Percentiles rank a stretch among this genome's conserved stretches.
Evolutionary conservation across 768 basidiomycete genomes (phyloP).

Genomic region (Leccinum obscurum): DNA sequence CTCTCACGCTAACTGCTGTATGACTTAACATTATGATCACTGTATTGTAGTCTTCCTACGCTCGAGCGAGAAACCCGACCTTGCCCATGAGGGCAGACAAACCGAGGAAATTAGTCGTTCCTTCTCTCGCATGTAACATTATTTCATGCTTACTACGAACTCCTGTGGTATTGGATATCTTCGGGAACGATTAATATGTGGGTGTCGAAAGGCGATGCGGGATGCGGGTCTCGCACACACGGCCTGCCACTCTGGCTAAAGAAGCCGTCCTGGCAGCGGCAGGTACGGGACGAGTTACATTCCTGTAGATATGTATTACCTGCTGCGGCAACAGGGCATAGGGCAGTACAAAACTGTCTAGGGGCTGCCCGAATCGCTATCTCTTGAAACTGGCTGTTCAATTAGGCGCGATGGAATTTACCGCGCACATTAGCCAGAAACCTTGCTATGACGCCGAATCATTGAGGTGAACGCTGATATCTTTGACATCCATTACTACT

Average conservation of each 20-base stretch:
- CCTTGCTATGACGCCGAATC: not conserved
- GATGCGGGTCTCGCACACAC: not conserved
- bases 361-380: not conserved
- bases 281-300: constrained; percentile 15
- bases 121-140: constrained; percentile 20
- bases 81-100: not conserved
- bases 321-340: constrained; percentile 43
- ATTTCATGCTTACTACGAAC: constrained; percentile 17
- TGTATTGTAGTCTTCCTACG: constrained; percentile 16
- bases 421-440: not conserved
- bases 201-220: constrained; percentile 10
- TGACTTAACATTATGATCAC: constrained; percentile 12
- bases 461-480: not conserved
- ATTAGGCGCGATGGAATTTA: not conserved
- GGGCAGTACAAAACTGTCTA: constrained; percentile 2
- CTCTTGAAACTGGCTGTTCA: not conserved
- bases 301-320: constrained; percentile 29
- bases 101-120: not conserved
- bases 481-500: not conserved
- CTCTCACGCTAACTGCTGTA: constrained; percentile 21
- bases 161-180: not conserved
- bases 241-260: constrained; percentile 3
- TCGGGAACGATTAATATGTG: constrained; percentile 11
- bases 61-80: not conserved
- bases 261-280: constrained; percentile 1